Percentiles rank a stretch among this genome's conserved stretches.
phyloP scores from a whole-genome alignment of 495 filamentous ascomycete species.

The Penicillium goetzii region DNA sequence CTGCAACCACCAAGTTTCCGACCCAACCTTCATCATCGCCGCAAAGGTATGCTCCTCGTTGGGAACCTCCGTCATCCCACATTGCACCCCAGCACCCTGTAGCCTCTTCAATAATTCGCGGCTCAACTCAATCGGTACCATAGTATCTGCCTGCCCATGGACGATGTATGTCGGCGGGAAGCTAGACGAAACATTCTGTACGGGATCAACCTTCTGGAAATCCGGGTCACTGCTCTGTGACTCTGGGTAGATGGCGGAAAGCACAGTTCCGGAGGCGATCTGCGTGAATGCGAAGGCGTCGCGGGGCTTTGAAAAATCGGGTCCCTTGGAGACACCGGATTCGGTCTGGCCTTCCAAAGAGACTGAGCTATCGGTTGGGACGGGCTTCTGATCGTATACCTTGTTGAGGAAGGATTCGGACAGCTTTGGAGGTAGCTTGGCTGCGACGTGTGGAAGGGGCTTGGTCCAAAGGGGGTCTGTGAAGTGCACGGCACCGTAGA shows the following conservation, averaged over 20 bases:
- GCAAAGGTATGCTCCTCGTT: constrained; percentile 45
- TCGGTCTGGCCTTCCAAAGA: constrained; percentile 41
- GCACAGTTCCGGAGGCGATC: constrained; percentile 37
- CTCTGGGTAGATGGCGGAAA: constrained; percentile 31
- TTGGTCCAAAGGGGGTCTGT: constrained; percentile 55
- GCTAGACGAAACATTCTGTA: constrained; percentile 15
- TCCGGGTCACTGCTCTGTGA: constrained; percentile 14
- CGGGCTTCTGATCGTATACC: constrained; percentile 34
- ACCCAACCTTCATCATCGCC: constrained; percentile 40
- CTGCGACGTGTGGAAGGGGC: constrained; percentile 67
- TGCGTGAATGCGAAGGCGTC: constrained; percentile 43
- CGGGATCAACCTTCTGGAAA: constrained; percentile 33
- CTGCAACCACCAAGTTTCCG: constrained; percentile 40
- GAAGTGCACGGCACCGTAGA: constrained; percentile 44
- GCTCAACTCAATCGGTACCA: constrained; percentile 38
- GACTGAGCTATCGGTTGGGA: constrained; percentile 37
- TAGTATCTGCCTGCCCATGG: constrained; percentile 34
- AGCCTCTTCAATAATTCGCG: constrained; percentile 26
- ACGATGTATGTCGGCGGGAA: constrained; percentile 43
- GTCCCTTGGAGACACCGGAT: constrained; percentile 25
- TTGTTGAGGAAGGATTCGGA: constrained; percentile 25
- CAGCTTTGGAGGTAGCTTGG: constrained; percentile 29
- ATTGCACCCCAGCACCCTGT: constrained; percentile 26
- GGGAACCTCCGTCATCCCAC: constrained; percentile 41
- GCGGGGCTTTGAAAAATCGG: constrained; percentile 36